Evolutionary conservation across 768 basidiomycete genomes (phyloP).

Genomic region (Lactarius sanguifluus): DNA sequence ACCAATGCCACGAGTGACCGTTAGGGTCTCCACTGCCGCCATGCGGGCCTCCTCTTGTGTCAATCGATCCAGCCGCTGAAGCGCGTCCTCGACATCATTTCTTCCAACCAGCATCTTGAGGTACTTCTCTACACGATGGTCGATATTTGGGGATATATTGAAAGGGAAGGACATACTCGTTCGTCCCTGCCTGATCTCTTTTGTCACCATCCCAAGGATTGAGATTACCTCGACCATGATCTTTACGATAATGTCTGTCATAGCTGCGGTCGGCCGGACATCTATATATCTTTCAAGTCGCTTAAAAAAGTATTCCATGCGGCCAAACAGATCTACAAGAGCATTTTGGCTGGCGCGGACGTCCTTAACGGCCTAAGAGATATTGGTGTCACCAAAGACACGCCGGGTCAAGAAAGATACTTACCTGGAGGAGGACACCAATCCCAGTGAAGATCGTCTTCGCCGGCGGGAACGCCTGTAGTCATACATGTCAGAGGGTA

Average conservation of each 20-base stretch:
- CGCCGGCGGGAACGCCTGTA: neutral
- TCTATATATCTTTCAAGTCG: neutral
- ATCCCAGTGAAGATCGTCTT: neutral
- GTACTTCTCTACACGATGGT: neutral
- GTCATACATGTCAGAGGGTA: neutral
- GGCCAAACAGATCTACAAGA: neutral
- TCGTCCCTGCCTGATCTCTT: neutral
- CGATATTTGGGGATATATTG: too few species aligned
- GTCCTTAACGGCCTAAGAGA: neutral
- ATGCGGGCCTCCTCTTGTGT: too few species aligned
- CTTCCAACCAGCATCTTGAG: neutral
- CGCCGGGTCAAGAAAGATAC: neutral
- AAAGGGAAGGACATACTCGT: neutral
- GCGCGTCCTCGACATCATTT: neutral
- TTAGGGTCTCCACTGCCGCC: too few species aligned
- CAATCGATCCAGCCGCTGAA: too few species aligned
- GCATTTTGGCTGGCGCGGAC: neutral
- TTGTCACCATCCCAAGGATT: neutral
- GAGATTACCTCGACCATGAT: neutral
- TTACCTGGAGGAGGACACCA: neutral
- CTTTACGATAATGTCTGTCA: neutral
- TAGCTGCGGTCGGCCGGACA: neutral
- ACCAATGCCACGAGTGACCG: too few species aligned
- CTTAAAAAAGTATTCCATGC: neutral
- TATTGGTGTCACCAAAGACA: neutral